A percentile compares a stretch with the other conserved stretches of the same genome.
Evolutionary conservation across 345 rosid genomes (phyloP).

Genomic region (Dimocarpus longan): DNA sequence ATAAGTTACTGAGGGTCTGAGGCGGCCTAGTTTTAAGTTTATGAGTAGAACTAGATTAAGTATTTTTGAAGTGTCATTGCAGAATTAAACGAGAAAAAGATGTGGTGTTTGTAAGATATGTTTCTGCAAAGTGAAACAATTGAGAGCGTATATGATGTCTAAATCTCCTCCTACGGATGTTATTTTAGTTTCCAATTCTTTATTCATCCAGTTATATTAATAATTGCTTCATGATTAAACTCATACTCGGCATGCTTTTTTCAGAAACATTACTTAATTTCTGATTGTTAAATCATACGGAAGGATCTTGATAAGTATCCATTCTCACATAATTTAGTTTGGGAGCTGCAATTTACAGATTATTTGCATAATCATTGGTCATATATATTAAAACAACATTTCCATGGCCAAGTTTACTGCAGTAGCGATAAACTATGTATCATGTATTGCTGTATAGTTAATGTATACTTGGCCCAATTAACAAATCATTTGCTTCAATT

Average conservation of each 20-base stretch:
- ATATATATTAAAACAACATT: too few relatives aligned
- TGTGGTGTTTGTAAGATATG: slow-evolving; percentile 11
- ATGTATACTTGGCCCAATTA: not conserved
- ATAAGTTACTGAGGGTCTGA: not conserved
- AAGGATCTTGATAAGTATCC: not conserved
- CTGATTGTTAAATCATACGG: not conserved
- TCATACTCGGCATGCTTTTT: too few relatives aligned
- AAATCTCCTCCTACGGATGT: not conserved
- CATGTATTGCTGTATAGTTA: not conserved
- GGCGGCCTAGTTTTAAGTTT: not conserved
- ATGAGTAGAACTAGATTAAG: slow-evolving; percentile 7
- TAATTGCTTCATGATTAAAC: not conserved
- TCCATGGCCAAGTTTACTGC: too few relatives aligned
- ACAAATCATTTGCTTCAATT: not conserved
- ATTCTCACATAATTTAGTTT: not conserved
- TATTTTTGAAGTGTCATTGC: not conserved
- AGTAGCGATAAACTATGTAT: too few relatives aligned
- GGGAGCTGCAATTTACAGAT: not conserved
- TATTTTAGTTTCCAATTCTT: not conserved
- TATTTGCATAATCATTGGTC: not conserved
- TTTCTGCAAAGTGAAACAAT: not conserved
- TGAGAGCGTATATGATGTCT: not conserved
- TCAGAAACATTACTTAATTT: not conserved
- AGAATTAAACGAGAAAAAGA: not conserved
- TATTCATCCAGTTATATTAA: not conserved